phyloP scores from a whole-genome alignment of 176 grass and related monocot genomes.

The Oropetium thomaeum region DNA sequence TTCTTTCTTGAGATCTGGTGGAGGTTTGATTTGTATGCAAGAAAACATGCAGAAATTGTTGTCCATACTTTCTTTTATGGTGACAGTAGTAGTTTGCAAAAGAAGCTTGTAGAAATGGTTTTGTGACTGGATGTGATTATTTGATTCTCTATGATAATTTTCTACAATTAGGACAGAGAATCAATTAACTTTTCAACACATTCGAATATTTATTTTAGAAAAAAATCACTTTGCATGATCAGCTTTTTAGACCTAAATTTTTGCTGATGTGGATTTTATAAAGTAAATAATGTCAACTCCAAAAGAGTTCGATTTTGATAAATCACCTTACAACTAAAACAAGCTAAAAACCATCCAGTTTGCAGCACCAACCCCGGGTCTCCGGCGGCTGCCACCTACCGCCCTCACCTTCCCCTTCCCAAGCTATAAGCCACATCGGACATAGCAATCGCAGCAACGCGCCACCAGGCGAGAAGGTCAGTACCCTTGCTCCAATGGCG shows the following conservation, averaged over 20 bases:
- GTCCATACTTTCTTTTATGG: neutral
- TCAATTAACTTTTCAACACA: too few species aligned
- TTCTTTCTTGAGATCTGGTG: neutral
- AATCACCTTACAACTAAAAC: neutral
- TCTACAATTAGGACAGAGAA: too few species aligned
- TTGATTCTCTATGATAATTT: too few species aligned
- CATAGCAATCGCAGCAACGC: neutral
- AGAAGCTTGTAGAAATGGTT: too few species aligned
- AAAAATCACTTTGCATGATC: too few species aligned
- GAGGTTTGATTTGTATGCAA: neutral
- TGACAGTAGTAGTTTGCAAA: too few species aligned
- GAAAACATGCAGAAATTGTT: neutral
- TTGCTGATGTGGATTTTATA: neutral
- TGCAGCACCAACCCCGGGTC: constrained; percentile 1
- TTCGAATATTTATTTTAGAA: too few species aligned
- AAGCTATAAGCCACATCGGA: constrained; percentile 17
- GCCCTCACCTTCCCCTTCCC: neutral
- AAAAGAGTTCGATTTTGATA: neutral
- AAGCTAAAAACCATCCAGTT: neutral
- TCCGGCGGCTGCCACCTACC: constrained; percentile 36
- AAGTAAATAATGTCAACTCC: too few species aligned
- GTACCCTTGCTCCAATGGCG: constrained; percentile 23
- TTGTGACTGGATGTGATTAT: too few species aligned
- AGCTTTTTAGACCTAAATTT: too few species aligned
- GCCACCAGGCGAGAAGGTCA: constrained; percentile 4